These are phyloP conservation scores for Coemansia sp. DNA, from an alignment of 192 early-diverging fungal species.

Conservation along the genomic window DNA sequence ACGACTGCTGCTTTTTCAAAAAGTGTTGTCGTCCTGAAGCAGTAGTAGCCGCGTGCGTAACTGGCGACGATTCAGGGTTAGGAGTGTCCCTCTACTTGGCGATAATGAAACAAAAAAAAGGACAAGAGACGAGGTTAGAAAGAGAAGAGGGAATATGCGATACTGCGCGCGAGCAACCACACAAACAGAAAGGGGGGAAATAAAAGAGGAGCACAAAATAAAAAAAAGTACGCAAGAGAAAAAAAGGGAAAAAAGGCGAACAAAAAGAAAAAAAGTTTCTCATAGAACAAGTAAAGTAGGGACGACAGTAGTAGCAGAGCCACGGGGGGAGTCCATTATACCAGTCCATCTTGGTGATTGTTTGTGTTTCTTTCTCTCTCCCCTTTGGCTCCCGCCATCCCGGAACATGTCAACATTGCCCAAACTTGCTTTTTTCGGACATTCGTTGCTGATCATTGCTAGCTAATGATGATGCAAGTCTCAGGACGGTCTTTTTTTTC, in stretches of 20 bases:
- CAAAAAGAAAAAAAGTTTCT: neutral
- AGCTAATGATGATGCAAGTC: neutral
- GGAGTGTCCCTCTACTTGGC: conserved; percentile 30
- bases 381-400: conserved; percentile 1
- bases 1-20: conserved; percentile 52
- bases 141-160: neutral
- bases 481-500: neutral
- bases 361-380: neutral
- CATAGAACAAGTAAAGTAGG: conserved; percentile 9
- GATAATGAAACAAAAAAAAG: neutral
- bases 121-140: neutral
- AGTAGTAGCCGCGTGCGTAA: conserved; percentile 3
- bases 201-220: neutral
- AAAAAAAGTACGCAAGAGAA: neutral
- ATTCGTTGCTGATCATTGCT: neutral
- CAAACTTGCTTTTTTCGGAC: conserved; percentile 2
- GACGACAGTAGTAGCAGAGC: conserved; percentile 1
- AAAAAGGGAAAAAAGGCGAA: conserved; percentile 1
- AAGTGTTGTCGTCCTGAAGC: conserved; percentile 19
- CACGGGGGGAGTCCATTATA: conserved; percentile 1
- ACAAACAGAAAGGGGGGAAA: neutral
- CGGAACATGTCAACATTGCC: conserved; percentile 4
- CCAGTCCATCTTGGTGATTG: neutral
- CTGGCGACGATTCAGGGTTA: conserved; percentile 4
- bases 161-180: neutral